Conservation (phyloP, 108 stramenopile species). For the Licmophora abbreviata region DNA sequence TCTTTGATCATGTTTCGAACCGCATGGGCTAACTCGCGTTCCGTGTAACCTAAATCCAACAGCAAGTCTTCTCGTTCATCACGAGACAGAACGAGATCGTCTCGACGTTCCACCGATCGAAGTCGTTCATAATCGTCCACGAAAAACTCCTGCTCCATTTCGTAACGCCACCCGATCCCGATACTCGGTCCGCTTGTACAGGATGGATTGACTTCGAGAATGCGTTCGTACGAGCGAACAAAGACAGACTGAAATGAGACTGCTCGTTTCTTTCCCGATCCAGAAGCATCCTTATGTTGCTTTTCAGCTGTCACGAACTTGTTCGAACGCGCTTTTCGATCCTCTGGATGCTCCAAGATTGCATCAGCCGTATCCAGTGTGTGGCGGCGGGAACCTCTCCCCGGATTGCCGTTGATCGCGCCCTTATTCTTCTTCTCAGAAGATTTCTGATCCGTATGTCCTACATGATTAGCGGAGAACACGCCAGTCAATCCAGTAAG, state of each 20-base stretch:
- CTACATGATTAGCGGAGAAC: no score
- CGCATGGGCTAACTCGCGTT: constrained; percentile 31
- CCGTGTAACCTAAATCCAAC: constrained; percentile 32
- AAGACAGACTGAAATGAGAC: constrained; percentile 17
- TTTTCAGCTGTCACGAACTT: no score
- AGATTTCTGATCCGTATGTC: no score
- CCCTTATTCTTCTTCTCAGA: no score
- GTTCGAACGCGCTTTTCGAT: no score
- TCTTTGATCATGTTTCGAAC: constrained; percentile 36
- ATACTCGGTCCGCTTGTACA: constrained; percentile 33
- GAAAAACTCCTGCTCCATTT: neutral
- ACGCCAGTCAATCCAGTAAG: no score
- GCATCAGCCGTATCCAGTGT: no score
- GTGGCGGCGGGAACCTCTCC: no score
- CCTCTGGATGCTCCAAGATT: no score
- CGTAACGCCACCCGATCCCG: constrained; percentile 32
- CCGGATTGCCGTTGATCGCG: no score
- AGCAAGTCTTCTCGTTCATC: constrained; percentile 42
- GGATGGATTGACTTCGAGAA: constrained; percentile 43
- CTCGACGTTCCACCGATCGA: neutral
- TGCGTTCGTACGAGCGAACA: constrained; percentile 27
- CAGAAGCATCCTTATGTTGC: no score
- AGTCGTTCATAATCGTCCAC: constrained; percentile 1
- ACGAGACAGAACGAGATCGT: constrained; percentile 20
- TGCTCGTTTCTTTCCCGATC: no score